Conservation (phyloP, 331 rosid genomes). For the Spiraea crenata region DNA sequence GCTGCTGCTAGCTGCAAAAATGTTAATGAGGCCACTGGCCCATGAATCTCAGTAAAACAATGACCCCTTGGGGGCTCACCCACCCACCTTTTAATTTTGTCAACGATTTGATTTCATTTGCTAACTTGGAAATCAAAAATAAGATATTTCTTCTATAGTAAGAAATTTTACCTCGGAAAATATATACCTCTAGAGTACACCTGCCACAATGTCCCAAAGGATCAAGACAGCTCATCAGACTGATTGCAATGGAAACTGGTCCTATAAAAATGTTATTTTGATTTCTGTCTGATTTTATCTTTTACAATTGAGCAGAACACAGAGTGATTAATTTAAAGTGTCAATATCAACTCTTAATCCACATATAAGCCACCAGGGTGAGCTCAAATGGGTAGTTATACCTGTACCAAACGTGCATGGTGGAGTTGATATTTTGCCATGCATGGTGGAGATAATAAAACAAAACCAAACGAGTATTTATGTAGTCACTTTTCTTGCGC, state of each 20-base stretch:
- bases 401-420: conserved; percentile 26
- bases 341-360: neutral
- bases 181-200: too few species aligned
- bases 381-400: neutral
- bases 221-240: too few species aligned
- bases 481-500: conserved; percentile 9
- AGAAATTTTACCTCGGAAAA: too few species aligned
- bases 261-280: too few species aligned
- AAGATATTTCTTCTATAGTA: too few species aligned
- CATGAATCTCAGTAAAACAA: neutral
- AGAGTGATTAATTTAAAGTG: too few species aligned
- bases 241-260: too few species aligned
- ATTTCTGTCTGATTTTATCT: too few species aligned
- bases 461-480: neutral
- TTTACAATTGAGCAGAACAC: too few species aligned
- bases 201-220: too few species aligned
- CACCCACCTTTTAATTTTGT: neutral
- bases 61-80: neutral
- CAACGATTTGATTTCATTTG: neutral
- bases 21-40: neutral
- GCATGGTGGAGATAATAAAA: conserved; percentile 23
- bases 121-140: neutral
- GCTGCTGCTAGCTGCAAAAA: neutral
- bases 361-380: conserved; percentile 6
- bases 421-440: conserved; percentile 19